These are phyloP conservation scores for Trichoderma pleuroti DNA, from an alignment of 2,329 filamentous ascomycete species.

Conservation along the genomic window DNA sequence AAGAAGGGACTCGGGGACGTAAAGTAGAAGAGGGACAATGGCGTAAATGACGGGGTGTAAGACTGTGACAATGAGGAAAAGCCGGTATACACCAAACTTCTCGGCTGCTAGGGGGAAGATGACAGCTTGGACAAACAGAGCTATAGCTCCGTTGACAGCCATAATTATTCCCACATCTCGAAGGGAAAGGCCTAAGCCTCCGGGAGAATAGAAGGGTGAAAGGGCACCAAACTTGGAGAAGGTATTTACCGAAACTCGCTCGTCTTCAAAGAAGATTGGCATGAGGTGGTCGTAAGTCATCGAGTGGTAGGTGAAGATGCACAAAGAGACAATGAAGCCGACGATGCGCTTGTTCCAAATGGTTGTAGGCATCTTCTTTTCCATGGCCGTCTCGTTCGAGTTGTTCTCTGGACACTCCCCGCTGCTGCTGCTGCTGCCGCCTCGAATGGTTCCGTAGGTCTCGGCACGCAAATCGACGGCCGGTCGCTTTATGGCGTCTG, in stretches of 20 bases:
- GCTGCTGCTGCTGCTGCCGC: conserved; percentile 35
- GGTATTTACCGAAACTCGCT: conserved; percentile 45
- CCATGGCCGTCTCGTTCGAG: conserved; percentile 26
- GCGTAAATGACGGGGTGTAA: conserved; percentile 61
- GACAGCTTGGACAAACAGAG: conserved; percentile 56
- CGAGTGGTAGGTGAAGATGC: conserved; percentile 89
- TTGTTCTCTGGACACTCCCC: conserved; percentile 43
- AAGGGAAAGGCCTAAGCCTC: conserved; percentile 60
- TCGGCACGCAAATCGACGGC: conserved; percentile 72
- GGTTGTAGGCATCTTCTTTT: conserved; percentile 36
- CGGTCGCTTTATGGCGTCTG: conserved; percentile 69
- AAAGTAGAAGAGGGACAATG: conserved; percentile 56
- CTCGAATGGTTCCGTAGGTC: conserved; percentile 69
- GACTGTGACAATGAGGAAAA: conserved; percentile 56
- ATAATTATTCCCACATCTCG: conserved; percentile 60
- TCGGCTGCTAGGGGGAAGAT: conserved; percentile 60
- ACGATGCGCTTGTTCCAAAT: conserved; percentile 62
- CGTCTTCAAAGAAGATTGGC: conserved; percentile 89
- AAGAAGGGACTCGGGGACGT: conserved; percentile 49
- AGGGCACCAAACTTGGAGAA: conserved; percentile 30
- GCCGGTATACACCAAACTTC: conserved; percentile 55
- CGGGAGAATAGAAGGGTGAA: conserved; percentile 54
- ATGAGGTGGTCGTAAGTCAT: conserved; percentile 93
- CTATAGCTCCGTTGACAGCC: conserved; percentile 57
- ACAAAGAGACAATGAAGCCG: conserved; percentile 75